Evolutionary conservation across 1,139 yeast genomes (phyloP).

Genomic region (Yamadazyma triangularis): DNA sequence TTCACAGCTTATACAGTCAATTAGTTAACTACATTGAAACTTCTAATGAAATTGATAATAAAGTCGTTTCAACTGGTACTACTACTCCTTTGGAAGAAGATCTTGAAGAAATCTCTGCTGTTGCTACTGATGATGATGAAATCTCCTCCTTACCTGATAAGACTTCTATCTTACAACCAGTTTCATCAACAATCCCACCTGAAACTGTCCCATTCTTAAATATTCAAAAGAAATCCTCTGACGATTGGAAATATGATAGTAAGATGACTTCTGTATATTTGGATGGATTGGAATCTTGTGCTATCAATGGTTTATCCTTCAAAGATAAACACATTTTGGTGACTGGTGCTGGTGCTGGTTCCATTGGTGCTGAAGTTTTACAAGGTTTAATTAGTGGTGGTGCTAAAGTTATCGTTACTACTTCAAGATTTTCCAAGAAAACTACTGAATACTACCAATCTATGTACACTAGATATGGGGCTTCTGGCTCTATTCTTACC

Average conservation of each 20-base stretch:
- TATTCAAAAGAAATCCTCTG: conserved; percentile 68
- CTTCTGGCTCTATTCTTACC: conserved; percentile 83
- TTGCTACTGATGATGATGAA: conserved; percentile 59
- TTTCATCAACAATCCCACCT: conserved; percentile 67
- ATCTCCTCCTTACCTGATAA: conserved; percentile 78
- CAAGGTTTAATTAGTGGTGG: conserved; percentile 97
- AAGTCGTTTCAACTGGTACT: conserved; percentile 31
- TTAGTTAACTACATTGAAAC: conserved; percentile 69
- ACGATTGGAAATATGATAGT: conserved; percentile 86
- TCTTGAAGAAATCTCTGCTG: conserved; percentile 28
- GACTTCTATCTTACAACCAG: conserved; percentile 67
- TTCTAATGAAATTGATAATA: conserved; percentile 59
- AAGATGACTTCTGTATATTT: conserved; percentile 72
- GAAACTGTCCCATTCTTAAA: conserved; percentile 95
- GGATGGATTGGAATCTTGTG: conserved; percentile 89
- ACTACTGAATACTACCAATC: conserved; percentile 95
- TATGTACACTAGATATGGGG: conserved; percentile 88
- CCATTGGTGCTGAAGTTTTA: conserved; percentile 95
- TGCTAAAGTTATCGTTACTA: conserved; percentile 94
- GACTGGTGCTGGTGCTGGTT: conserved; percentile 99
- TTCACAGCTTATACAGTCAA: conserved; percentile 76
- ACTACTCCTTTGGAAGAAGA: conserved; percentile 50
- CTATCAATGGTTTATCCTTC: conserved; percentile 87
- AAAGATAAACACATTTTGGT: conserved; percentile 84
- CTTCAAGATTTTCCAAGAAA: conserved; percentile 90